Evolutionary conservation across 345 rosid species (phyloP).

Genomic region (Excoecaria cochinchinensis): DNA sequence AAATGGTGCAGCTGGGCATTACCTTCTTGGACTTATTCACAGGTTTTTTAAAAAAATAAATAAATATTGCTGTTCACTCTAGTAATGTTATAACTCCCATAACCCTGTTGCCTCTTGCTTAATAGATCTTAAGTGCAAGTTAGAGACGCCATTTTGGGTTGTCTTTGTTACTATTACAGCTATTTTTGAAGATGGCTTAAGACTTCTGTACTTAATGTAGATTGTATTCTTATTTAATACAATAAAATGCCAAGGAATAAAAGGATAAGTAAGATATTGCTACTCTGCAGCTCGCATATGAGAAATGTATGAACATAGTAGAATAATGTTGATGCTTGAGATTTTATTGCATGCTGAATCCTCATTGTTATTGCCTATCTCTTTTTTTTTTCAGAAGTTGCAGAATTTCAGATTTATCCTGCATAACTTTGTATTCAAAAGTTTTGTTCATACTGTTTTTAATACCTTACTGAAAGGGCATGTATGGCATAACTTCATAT

Average conservation of each 20-base stretch:
- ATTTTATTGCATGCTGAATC: neutral
- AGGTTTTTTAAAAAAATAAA: conserved; percentile 74
- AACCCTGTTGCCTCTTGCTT: conserved; percentile 2
- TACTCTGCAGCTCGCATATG: too few species aligned
- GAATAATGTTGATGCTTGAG: neutral
- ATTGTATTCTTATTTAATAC: neutral
- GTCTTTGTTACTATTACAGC: neutral
- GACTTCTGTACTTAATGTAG: neutral
- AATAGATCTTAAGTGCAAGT: conserved; percentile 5
- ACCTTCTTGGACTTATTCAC: conserved; percentile 94
- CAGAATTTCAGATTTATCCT: neutral
- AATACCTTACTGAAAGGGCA: neutral
- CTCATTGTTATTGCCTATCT: neutral
- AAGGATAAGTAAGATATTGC: neutral
- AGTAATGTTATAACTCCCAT: conserved; percentile 14
- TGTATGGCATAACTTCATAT: neutral
- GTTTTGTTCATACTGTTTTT: neutral
- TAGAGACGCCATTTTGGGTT: neutral
- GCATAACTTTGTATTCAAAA: neutral
- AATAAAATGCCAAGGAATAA: neutral
- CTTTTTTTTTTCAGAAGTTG: neutral
- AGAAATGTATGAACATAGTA: neutral
- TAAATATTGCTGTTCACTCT: neutral
- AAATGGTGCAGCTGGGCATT: conserved; percentile 95
- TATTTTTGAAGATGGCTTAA: neutral